Conservation (phyloP, 148 eudicot species). For the Vaccinium darrowii region DNA sequence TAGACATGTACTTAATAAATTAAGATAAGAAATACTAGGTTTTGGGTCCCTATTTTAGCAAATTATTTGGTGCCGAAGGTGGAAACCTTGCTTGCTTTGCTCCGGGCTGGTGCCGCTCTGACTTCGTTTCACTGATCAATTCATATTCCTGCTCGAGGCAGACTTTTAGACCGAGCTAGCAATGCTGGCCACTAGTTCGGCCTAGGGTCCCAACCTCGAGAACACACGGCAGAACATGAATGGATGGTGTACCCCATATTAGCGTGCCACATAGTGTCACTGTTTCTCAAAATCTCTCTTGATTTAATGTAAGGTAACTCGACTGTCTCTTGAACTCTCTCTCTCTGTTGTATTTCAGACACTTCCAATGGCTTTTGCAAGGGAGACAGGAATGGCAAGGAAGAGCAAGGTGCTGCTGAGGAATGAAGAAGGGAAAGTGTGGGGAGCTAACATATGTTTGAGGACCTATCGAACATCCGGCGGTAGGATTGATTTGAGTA, state of each 20-base stretch:
- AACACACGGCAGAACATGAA: neutral
- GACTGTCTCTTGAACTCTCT: neutral
- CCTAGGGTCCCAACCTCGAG: too few species aligned
- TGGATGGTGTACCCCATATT: neutral
- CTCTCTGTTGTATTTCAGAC: neutral
- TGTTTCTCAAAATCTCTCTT: neutral
- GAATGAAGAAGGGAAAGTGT: slow-evolving; percentile 8
- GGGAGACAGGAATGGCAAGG: neutral
- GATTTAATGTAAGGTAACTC: neutral
- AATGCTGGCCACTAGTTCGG: too few species aligned
- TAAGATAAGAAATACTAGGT: too few species aligned
- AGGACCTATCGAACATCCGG: neutral
- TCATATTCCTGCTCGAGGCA: too few species aligned
- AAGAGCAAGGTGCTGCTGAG: neutral
- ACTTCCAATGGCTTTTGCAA: neutral
- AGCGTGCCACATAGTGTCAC: neutral
- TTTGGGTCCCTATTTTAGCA: too few species aligned
- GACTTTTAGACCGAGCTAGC: too few species aligned
- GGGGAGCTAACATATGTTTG: neutral
- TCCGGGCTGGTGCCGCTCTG: too few species aligned
- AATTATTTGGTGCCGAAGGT: too few species aligned
- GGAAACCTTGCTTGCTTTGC: too few species aligned
- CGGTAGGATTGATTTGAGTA: neutral
- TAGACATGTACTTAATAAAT: too few species aligned
- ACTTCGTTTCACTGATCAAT: too few species aligned